Base-by-base conservation (phyloP, 148 eudicot species). In the Polygonum aviculare region DNA sequence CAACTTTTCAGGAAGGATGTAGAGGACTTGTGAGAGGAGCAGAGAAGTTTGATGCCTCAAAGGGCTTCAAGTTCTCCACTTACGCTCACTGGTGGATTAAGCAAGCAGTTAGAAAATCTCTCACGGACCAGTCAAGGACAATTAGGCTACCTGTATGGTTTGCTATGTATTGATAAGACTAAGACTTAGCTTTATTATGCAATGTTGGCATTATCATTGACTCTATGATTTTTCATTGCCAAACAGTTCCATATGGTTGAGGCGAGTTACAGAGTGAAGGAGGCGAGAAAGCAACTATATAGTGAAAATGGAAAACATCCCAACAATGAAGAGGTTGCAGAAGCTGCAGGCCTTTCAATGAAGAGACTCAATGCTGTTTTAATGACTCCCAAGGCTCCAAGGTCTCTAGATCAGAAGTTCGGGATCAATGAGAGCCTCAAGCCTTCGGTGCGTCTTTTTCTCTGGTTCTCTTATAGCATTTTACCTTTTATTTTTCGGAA, bases 51-150 rank as follows among this genome's bases (percentile, higher is more conserved):
- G 99, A 96, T 86, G 93, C 94, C 65, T 85, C 98, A 35, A 93
- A 86, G 83, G 98, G 99, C 55, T 96, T 91, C 82, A 96, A 88
- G 74, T 93, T 96, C 84, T 96, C 98, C 74, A 96, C 99, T 22
- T 96, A 96, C 78, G 99, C 98, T 81, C 94, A 93, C 82, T 96
- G 99, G 99, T 93, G 99, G 99, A 93, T 96, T 73, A 92, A 84
- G 79, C 97, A 95, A 82, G 97, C 99, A 38, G 93, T 95, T 78
- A 86, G 94, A 52, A 95, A 86, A 84, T 89, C 88, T 78, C 94
- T 93, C 77, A 84, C 94, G 74, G 96, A 92, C 74, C 96, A 86
- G 69, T 88, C 96, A 60, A 85, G 99, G 79, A 92, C 88, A 52
- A 95, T 95, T 51, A 85, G 97, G 18, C 78, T 93, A 73, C 98